Evolutionary conservation across 2,329 filamentous ascomycete species (phyloP).

Genomic region (Delphinella strobiligena): DNA sequence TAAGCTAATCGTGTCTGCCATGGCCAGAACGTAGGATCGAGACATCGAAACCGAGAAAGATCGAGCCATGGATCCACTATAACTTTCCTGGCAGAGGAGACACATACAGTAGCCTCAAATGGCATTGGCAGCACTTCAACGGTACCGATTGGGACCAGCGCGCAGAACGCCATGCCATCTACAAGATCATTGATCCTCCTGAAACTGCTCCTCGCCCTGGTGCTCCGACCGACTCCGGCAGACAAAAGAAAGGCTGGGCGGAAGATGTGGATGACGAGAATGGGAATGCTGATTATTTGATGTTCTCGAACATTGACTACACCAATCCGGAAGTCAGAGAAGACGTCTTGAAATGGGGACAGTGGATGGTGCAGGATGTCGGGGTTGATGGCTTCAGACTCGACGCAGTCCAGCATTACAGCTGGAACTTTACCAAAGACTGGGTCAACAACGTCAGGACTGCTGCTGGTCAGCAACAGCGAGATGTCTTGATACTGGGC

Average conservation of each 20-base stretch:
- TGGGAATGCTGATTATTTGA: slow-evolving; percentile 57
- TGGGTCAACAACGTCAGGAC: slow-evolving; percentile 48
- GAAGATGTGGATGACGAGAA: slow-evolving; percentile 48
- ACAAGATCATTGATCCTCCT: slow-evolving; percentile 44
- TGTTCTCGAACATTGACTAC: slow-evolving; percentile 63
- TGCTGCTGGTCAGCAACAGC: slow-evolving; percentile 24
- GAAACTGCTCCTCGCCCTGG: slow-evolving; percentile 3
- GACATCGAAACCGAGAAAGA: slow-evolving; percentile 44
- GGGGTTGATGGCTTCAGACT: slow-evolving; percentile 55
- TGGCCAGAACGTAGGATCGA: slow-evolving; percentile 41
- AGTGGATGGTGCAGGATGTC: slow-evolving; percentile 52
- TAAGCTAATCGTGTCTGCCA: slow-evolving; percentile 15
- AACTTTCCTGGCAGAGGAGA: slow-evolving; percentile 50
- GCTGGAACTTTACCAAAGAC: slow-evolving; percentile 51
- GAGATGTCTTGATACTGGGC: slow-evolving; percentile 52
- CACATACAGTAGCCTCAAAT: slow-evolving; percentile 50
- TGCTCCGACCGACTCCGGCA: slow-evolving; percentile 1
- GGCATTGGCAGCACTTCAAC: slow-evolving; percentile 55
- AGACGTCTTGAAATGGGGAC: slow-evolving; percentile 55
- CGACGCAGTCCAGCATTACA: slow-evolving; percentile 64
- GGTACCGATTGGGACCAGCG: slow-evolving; percentile 55
- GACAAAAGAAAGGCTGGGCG: slow-evolving; percentile 50
- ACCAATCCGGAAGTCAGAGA: slow-evolving; percentile 48
- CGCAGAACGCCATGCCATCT: slow-evolving; percentile 48
- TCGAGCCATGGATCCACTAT: slow-evolving; percentile 57